These are phyloP conservation scores for Rauvolfia tetraphylla DNA, from an alignment of 257 asterid genomes.

Conservation along the genomic window DNA sequence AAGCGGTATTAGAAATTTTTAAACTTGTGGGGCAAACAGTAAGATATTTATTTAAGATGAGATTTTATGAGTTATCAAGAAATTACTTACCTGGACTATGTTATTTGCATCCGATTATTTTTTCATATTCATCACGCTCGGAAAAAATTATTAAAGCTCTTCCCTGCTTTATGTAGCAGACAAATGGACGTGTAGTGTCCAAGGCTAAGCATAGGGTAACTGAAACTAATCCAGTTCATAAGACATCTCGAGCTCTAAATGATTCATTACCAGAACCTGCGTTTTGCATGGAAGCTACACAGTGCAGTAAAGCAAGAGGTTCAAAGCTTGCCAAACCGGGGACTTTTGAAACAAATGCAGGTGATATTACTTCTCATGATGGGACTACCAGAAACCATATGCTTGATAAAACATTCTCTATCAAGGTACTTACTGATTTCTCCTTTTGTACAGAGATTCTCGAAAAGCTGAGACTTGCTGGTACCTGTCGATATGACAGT, in stretches of 20 bases:
- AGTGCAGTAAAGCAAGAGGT: conserved; percentile 28
- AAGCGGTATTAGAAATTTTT: not conserved
- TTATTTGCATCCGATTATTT: not conserved
- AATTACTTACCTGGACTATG: not conserved
- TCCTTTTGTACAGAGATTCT: conserved; percentile 39
- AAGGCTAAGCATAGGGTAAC: conserved; percentile 20
- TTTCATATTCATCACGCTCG: not conserved
- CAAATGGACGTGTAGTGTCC: conserved; percentile 22
- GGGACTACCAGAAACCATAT: not conserved
- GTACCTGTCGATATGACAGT: conserved; percentile 65
- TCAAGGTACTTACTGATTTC: conserved; percentile 15
- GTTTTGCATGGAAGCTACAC: conserved; percentile 22
- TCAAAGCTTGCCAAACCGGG: conserved; percentile 32
- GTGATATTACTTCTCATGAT: conserved; percentile 27
- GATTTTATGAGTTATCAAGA: not conserved
- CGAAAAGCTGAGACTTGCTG: conserved; percentile 34
- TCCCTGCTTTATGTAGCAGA: conserved; percentile 25
- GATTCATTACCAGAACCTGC: conserved; percentile 18
- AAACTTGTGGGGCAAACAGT: not conserved
- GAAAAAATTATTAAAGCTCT: conserved; percentile 2
- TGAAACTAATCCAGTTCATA: conserved; percentile 23
- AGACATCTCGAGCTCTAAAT: conserved; percentile 26
- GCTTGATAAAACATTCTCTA: not conserved
- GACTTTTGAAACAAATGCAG: conserved; percentile 35
- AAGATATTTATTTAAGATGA: not conserved